These are phyloP conservation scores for Puccinia coronata DNA, from an alignment of 1,284 basidiomycete species.

Conservation along the genomic window DNA sequence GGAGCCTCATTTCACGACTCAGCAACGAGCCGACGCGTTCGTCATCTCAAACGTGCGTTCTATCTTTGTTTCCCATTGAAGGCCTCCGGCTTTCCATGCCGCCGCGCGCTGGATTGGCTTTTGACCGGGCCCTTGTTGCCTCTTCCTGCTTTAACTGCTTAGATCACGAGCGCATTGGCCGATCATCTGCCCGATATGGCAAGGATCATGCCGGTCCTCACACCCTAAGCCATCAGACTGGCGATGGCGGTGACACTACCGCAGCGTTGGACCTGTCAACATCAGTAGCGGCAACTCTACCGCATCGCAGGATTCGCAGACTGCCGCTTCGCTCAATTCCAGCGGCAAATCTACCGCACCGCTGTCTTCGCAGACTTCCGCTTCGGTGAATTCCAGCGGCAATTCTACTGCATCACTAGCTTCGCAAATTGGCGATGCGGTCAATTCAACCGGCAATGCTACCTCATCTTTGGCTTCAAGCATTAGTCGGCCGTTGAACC, in stretches of 20 bases:
- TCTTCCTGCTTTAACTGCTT: not conserved
- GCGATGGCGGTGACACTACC: no score
- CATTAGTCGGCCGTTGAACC: no score
- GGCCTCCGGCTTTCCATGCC: no score
- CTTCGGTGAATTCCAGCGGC: no score
- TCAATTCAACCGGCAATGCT: no score
- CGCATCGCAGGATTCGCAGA: not conserved
- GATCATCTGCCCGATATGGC: not conserved
- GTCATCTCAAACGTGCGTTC: not conserved
- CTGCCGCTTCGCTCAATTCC: not conserved
- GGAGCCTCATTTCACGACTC: not conserved
- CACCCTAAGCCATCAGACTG: no score
- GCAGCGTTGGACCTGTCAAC: no score
- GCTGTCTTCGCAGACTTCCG: not conserved
- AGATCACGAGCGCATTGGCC: slow-evolving; percentile 9
- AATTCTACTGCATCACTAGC: no score
- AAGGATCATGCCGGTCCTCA: not conserved
- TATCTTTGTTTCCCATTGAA: not conserved
- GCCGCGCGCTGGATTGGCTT: no score
- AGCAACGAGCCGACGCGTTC: not conserved
- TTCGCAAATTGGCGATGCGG: no score
- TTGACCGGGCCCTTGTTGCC: not conserved
- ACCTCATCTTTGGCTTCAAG: no score
- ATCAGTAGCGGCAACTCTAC: not conserved
- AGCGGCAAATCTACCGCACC: no score